A percentile compares a stretch with the other conserved stretches of the same genome.
These are phyloP conservation scores for Copromyces sp. DNA, from an alignment of 495 filamentous ascomycete species.

Conservation along the genomic window DNA sequence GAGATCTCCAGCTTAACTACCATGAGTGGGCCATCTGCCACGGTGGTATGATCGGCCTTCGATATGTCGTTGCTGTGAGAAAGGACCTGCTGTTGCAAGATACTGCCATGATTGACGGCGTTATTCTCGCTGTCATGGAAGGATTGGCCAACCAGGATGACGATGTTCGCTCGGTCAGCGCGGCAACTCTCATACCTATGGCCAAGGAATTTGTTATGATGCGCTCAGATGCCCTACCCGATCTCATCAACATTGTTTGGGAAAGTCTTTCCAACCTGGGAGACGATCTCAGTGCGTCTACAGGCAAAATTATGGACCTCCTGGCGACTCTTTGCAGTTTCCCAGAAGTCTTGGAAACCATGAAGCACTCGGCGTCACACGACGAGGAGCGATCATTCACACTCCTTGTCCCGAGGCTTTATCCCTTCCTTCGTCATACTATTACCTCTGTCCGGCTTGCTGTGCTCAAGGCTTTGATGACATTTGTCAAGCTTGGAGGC, in stretches of 20 bases:
- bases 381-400: constrained; percentile 83
- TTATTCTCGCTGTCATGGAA: constrained; percentile 86
- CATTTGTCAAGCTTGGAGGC: constrained; percentile 78
- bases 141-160: constrained; percentile 85
- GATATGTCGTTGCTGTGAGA: constrained; percentile 89
- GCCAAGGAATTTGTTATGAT: constrained; percentile 85
- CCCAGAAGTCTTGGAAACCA: constrained; percentile 81
- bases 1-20: constrained; percentile 56
- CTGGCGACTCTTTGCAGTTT: constrained; percentile 93
- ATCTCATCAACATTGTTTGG: constrained; percentile 91
- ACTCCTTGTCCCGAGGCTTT: constrained; percentile 82
- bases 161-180: constrained; percentile 93
- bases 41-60: constrained; percentile 91
- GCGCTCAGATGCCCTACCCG: constrained; percentile 61
- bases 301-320: constrained; percentile 95
- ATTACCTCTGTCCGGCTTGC: constrained; percentile 92
- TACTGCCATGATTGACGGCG: constrained; percentile 77
- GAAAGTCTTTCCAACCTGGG: constrained; percentile 89
- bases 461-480: constrained; percentile 83
- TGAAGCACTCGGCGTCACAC: constrained; percentile 78
- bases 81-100: constrained; percentile 83
- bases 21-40: constrained; percentile 91
- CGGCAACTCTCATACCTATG: constrained; percentile 90
- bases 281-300: constrained; percentile 94
- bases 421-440: constrained; percentile 92